Evolutionary conservation across 2,329 filamentous ascomycete species (phyloP), one percentile per base, ranked within the genome.

Genomic region (Dothistroma pini): DNA sequence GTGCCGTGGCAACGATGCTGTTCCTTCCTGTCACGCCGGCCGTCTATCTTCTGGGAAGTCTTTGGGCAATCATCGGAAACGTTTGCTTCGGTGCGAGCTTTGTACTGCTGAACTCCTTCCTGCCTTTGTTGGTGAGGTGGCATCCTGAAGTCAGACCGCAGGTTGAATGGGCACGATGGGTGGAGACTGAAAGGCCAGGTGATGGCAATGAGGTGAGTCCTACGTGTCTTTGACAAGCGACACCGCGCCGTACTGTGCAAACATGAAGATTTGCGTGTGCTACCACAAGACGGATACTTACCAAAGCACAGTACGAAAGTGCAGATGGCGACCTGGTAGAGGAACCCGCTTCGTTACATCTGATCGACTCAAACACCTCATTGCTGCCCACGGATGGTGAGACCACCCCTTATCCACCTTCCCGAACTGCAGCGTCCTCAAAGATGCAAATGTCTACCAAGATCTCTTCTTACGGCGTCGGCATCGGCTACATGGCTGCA

Each of bases 11-110:
- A 31, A 96, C 93, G 52, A 97, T 97, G 90, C 80, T 89, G 4
- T 97, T 96, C 77, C 83, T 99, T 54, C 87, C 89, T 29, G 82
- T 97, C 57, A 83, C 84, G 47, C 88, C 91, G 31, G 82, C 84
- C 50, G 80, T 91, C 10, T 97, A 96, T 72, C 72, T 96, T 2
- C 75, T 97, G 11, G 93, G 90, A 50, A 90, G 89, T 3, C 66
- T 97, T 2, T 82, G 96, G 62, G 93, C 95, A 32, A 91, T 97
- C 66, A 80, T 97, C 54, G 90, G 93, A 38, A 97, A 97, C 74
- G 96, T 91, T 1, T 93, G 91, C 50, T 96, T 97, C 72, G 95
- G 95, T 22, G 92, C 93, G 16, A 96, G 92, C 0, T 97, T 96
- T 74, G 95, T 99, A 2, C 83, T 99, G 12, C 80, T 99, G 51